Base-by-base conservation (phyloP, 805 yeast species). In the Kodamaea nitidulidarum region DNA sequence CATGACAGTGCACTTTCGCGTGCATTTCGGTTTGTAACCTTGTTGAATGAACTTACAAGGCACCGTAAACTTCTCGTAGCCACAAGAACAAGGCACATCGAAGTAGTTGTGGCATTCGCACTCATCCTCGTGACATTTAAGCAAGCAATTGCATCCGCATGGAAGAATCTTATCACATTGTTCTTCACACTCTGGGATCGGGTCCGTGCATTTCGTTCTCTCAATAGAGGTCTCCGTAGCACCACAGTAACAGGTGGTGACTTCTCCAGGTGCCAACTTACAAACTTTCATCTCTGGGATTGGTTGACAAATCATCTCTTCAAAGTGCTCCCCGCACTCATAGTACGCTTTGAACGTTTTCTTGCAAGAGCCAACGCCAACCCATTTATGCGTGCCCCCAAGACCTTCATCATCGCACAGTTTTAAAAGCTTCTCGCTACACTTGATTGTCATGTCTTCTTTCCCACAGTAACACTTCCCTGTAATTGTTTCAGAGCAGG, bases 241-340 rank as follows among this genome's bases (percentile, higher is more conserved):
- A 1, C 96, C 95, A 67, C 97, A 88, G 26, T 82, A 84, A 61
- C 97, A 88, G 1, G 76, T 73, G 18, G 66, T 74, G n/a, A 81
- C 58, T 1, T 62, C 46, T 12, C 67, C 62, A 0, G 95, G 95
- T 4, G 84, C 67, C 32, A 68, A 64, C 9, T 82, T 84, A 61
- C 97, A 88, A 17, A 43, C 50, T 3, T 42, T 50, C 2, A 44
- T 35, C 7, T 29, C 30, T 0, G 65, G 47, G 15, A 73, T 65
- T 0, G 82, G 71, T 52, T 80, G 87, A 45, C 93, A 82, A 33
- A 56, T 30, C 1, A 53, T 36, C 11, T 53, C 55, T 47, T 84
- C 81, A 22, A 44, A 61, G 54, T 82, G 90, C 15, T 71, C 61
- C 0, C 76, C 78, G 66, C 97, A 88, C 43, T 80, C 81, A 42